These are phyloP conservation scores for Brassica hybrid DNA, from an alignment of 441 rosid genomes.

Conservation along the genomic window DNA sequence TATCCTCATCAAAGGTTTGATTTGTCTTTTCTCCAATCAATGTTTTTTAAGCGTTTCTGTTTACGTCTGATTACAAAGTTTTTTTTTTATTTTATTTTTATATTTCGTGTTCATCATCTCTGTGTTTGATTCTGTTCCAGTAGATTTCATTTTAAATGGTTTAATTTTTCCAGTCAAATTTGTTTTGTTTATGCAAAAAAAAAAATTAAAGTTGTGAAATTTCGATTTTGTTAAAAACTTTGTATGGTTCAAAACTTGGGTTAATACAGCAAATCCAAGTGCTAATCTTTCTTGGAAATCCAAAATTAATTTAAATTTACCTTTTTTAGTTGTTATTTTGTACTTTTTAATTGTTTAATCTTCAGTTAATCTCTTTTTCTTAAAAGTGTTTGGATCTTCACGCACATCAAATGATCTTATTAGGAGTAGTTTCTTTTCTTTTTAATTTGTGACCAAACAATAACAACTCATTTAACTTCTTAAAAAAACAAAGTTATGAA, in stretches of 20 bases:
- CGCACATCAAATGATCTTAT: constrained; percentile 42
- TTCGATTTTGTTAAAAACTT: constrained; percentile 9
- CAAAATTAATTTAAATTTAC: constrained; percentile 14
- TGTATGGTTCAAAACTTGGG: constrained; percentile 22
- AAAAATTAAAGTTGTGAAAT: background rate
- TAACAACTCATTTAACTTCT: background rate
- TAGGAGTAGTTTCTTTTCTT: background rate
- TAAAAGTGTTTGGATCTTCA: constrained; percentile 38
- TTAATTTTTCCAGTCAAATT: constrained; percentile 12
- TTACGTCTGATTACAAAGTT: constrained; percentile 12
- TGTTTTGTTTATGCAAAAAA: background rate
- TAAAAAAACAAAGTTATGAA: background rate
- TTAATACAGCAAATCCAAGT: constrained; percentile 40
- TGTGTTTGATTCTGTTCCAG: constrained; percentile 13
- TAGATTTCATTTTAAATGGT: background rate
- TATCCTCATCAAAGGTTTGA: constrained; percentile 64
- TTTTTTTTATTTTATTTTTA: constrained; percentile 7
- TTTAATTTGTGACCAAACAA: background rate
- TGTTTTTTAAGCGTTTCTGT: background rate
- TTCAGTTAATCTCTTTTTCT: constrained; percentile 10
- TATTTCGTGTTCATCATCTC: background rate
- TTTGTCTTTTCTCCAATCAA: constrained; percentile 4
- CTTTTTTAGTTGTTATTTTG: constrained; percentile 14
- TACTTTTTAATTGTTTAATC: constrained; percentile 39
- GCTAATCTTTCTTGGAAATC: constrained; percentile 44